Base-by-base conservation (phyloP, 2,329 filamentous ascomycete genomes). In the Geosmithia morbida region DNA sequence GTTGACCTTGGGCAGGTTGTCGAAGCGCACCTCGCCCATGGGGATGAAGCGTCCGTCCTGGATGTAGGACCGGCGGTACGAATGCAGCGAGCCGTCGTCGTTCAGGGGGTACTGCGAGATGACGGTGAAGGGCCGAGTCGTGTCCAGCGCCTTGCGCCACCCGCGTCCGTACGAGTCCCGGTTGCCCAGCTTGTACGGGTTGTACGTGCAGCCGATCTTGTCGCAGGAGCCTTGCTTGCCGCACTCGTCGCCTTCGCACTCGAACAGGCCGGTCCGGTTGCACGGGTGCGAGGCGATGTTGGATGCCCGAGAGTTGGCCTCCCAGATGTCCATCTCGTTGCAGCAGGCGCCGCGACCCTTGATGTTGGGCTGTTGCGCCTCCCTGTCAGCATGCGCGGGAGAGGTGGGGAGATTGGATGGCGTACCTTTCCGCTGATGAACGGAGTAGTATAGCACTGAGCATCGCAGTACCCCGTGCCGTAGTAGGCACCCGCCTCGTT, bases 401-500 rank as follows among this genome's bases (percentile, higher is more conserved):
- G n/a, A n/a, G n/a, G n/a, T n/a, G n/a, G n/a, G n/a, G n/a, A n/a
- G n/a, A n/a, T n/a, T n/a, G n/a, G n/a, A 18, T 7, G 29, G 33
- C 61, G 55, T 57, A 70, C 70, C 52, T 66, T 55, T 30, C 72
- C 72, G 50, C 69, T 69, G 54, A 75, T 73, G 51, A 76, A 75
- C 0, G 61, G 59, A 0, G 58, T 58, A 46, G 74, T 74, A 40
- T 65, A 68, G 56, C 75, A 79, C 58, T 79, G 75, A 1, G 75
- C 70, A 55, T 79, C 75, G 47, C 79, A 83, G 62, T 83, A 82
- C 4, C 79, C 79, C 2, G 74, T 77, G 41, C 79, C 79, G 50
- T 77, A 78, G 46, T 68, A 65, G 2, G 79, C 75, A 49, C 79
- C 79, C 22, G 71, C 77, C 48, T 69, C 68, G 61, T 76, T 79